Evolutionary conservation across 441 rosid species (phyloP).

Genomic region (Flueggea neowawraea): DNA sequence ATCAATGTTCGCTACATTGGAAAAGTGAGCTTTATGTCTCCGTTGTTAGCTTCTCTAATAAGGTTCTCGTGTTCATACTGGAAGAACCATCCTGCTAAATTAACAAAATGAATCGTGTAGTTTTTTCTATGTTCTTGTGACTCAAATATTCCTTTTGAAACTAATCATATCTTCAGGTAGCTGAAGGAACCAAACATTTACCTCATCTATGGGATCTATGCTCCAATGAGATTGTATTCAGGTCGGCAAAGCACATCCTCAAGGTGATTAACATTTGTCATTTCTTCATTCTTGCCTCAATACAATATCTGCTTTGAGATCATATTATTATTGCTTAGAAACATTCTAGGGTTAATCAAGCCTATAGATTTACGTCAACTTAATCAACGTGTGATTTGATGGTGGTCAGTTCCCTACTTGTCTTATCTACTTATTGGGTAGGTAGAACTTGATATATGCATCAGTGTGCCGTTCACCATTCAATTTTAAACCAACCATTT

Average conservation of each 20-base stretch:
- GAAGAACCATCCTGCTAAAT: no score
- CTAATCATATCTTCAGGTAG: constrained; percentile 51
- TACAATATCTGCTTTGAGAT: background rate
- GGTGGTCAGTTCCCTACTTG: no score
- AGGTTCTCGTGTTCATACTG: background rate
- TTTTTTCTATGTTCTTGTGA: background rate
- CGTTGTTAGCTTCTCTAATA: background rate
- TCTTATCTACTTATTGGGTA: no score
- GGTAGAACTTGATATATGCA: no score
- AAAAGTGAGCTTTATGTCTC: constrained; percentile 46
- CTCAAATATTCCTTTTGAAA: constrained; percentile 12
- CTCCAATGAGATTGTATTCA: constrained; percentile 76
- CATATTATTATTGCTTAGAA: no score
- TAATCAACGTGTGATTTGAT: no score
- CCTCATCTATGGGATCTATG: constrained; percentile 99
- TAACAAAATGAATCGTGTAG: no score
- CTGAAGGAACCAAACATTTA: constrained; percentile 87
- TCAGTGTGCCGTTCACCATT: no score
- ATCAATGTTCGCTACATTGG: constrained; percentile 96
- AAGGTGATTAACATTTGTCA: constrained; percentile 51
- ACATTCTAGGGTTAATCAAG: no score
- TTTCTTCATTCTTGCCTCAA: background rate
- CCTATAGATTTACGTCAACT: no score
- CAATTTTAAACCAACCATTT: no score
- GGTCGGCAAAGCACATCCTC: constrained; percentile 93